phyloP scores from a whole-genome alignment of 75 land plant genomes.

The Larix kaempferi region DNA sequence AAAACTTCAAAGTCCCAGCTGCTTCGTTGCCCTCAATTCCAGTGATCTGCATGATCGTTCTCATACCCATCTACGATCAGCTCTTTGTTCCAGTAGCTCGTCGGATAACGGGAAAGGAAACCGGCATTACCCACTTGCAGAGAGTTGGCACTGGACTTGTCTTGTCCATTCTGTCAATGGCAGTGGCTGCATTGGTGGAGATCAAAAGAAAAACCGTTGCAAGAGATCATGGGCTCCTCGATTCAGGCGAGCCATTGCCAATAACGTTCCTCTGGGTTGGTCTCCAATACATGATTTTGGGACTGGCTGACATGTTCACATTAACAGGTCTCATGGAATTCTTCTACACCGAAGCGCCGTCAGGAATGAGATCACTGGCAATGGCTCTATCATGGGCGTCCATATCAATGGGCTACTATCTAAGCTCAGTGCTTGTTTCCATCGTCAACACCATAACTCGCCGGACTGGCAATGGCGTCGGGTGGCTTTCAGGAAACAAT shows the following conservation, averaged over 20 bases:
- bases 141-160: constrained; percentile 36
- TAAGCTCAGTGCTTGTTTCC: constrained; percentile 38
- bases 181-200: constrained; percentile 40
- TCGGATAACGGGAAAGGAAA: constrained; percentile 18
- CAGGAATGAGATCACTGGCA: constrained; percentile 34
- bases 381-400: constrained; percentile 15
- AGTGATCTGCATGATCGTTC: constrained; percentile 18
- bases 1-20: constrained; percentile 27
- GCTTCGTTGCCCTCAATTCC: constrained; percentile 27
- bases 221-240: constrained; percentile 11
- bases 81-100: constrained; percentile 28
- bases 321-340: constrained; percentile 60
- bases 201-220: constrained; percentile 18
- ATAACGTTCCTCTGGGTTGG: constrained; percentile 52
- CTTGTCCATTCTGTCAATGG: constrained; percentile 19
- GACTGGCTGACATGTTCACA: constrained; percentile 51
- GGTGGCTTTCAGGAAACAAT: constrained; percentile 40
- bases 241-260: constrained; percentile 21
- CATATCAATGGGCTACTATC: constrained; percentile 24
- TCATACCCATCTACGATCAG: constrained; percentile 23
- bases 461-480: neutral
- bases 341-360: constrained; percentile 54
- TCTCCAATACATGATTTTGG: constrained; percentile 44
- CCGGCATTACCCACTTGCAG: constrained; percentile 36
- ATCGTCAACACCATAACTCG: constrained; percentile 32